phyloP scores from a whole-genome alignment of 108 stramenopile species.

The Pseudonitzschia pungens region DNA sequence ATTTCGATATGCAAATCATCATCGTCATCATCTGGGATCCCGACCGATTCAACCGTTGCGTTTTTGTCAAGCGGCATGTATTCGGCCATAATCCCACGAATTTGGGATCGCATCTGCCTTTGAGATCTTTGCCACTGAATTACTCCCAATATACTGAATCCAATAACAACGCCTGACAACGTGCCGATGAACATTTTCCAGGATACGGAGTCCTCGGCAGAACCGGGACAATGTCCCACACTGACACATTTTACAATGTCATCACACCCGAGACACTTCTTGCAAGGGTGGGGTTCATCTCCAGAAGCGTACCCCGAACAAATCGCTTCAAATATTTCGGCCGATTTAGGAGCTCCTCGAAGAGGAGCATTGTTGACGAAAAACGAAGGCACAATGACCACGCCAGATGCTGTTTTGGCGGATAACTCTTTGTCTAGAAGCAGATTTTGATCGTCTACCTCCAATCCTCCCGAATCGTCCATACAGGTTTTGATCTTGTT shows the following conservation, averaged over 20 bases:
- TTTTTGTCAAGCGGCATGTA: conserved; percentile 92
- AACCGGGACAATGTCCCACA: conserved; percentile 28
- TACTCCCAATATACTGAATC: conserved; percentile 39
- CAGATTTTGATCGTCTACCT: conserved; percentile 40
- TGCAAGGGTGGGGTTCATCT: conserved; percentile 71
- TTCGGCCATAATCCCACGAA: conserved; percentile 91
- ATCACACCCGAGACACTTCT: conserved; percentile 36
- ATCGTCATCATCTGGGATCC: conserved; percentile 25
- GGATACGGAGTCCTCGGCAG: conserved; percentile 24
- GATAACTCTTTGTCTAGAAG: conserved; percentile 76
- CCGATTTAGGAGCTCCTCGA: conserved; percentile 69
- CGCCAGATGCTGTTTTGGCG: conserved; percentile 52
- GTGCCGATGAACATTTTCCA: conserved; percentile 24
- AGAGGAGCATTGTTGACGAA: conserved; percentile 89
- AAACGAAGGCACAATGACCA: conserved; percentile 79
- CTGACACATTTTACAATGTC: conserved; percentile 33
- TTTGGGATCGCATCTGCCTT: conserved; percentile 87
- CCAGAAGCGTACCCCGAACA: conserved; percentile 86
- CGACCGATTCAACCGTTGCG: conserved; percentile 31
- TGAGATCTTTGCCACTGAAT: conserved; percentile 81
- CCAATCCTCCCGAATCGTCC: conserved; percentile 52
- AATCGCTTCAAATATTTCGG: conserved; percentile 86
- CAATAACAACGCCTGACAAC: conserved; percentile 20
- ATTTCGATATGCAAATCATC: conserved; percentile 12
- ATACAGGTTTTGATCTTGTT: conserved; percentile 56